Evolutionary conservation across 148 eudicot genomes (phyloP), one percentile per base, ranked within the genome.

Genomic region (Persicaria tinctoria): DNA sequence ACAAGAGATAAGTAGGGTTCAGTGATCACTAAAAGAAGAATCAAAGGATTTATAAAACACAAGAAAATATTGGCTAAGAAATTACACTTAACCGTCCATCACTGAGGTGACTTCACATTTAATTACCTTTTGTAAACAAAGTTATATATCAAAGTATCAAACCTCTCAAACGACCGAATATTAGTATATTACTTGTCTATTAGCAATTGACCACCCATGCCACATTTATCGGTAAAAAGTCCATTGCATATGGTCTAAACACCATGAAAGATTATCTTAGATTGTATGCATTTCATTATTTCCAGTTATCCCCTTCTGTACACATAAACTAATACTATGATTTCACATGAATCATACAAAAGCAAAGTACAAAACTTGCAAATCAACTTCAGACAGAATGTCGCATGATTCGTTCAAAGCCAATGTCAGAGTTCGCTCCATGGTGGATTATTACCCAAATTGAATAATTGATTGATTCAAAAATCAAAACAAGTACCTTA

Each of bases 31-130:
- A 12, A 64, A 64, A 12, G 48, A 66, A 66, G 70, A 14, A 13
- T 44, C 38, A 23, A 38, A 66, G 66, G n/a, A 44, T 9, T 73
- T 63, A 27, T 59, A 69, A 53, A 72, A 73, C 70, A 53, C 20
- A 74, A 73, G 63, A 68, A 70, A 10, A 38, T 5, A 56, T 60
- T 60, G 38, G 38, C 66, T 60, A 6, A 32, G 23, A 20, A 8
- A 8, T 20, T 41, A 60, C 8, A 8, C 14, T 27, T 23, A 20
- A 14, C 44, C 27, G 66, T 38, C 8, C 17, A 57, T 17, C 62
- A 57, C 10, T 54, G 59, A 14, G 59, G 1, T 54, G 59, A 14
- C 59, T 54, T 54, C 59, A 54, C 59, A 14, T 12, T 32, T 32
- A 32, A 32, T 2, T 32, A 32, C 38, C 38, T 32, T 32, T 32